Base-by-base conservation (phyloP, 1,284 basidiomycete species). In the Apiotrichum brassicae region DNA sequence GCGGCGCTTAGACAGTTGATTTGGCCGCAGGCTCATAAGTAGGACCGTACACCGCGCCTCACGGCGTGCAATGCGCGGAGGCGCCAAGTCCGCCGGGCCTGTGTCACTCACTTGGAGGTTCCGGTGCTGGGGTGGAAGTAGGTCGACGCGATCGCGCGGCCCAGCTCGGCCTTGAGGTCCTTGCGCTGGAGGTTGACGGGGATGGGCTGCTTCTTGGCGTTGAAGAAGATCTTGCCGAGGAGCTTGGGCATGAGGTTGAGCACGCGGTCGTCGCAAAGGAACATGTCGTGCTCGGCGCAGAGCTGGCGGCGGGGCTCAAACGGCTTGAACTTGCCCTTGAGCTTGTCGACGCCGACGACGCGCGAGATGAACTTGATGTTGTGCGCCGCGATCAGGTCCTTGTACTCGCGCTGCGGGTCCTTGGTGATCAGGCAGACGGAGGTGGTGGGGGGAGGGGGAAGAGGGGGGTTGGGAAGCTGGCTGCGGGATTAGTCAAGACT, bases 181-280 rank as follows among this genome's bases (percentile, higher is more conserved):
- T 91, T 92, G 41, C 84, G 82, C 13, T 79, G 83, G 43, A 98
- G 66, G 61, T 83, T 84, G 34, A 97, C 92, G 2, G 94, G 89
- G 43, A 97, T 87, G 3, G 94, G 94, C 70, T 93, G 87, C 89
- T 97, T 98, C 75, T 97, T 97, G 1, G 90, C 87, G 20, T 88
- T 81, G 61, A 97, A 92, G 79, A 91, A 97, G 61, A 86, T 87
- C 54, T 82, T 85, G 20, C 94, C 95, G 6, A 97, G 78, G 40
- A 97, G 72, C 53, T 82, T 83, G 3, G 94, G 94, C 54, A 97
- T 78, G 48, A 91, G 74, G n/a, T 86, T 84, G 22, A 95, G 77
- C 33, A 98, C 80, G 33, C 92, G 78, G 58, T 94, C 87, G 73
- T 98, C 94, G 19, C 89, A 91, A 30, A 98, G 78, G 75, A 97